Conservation (phyloP, 306 rosid genomes). For the Alnus rubra region DNA sequence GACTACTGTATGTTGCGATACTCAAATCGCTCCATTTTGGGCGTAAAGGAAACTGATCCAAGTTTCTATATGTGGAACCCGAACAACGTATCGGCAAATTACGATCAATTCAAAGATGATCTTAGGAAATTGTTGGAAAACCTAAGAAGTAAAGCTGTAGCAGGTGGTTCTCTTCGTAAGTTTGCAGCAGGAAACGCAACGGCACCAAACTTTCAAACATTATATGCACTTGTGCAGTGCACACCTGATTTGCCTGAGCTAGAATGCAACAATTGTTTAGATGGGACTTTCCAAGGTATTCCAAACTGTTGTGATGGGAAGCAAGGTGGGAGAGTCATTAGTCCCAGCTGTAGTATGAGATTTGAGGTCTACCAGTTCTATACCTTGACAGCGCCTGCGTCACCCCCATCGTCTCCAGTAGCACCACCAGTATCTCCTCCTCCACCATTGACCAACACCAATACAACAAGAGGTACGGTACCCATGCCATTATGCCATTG, state of each 20-base stretch:
- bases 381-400: not conserved
- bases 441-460: slow-evolving; percentile 12
- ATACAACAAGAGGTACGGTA: slow-evolving; percentile 28
- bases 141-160: not conserved
- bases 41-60: not conserved
- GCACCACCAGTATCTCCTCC: slow-evolving; percentile 6
- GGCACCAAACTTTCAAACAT: not conserved
- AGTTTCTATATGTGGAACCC: not conserved
- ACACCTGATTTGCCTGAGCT: slow-evolving; percentile 24
- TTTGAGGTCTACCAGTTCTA: slow-evolving; percentile 29
- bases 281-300: fast-evolving
- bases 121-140: not conserved
- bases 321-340: slow-evolving; percentile 16
- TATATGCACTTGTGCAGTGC: slow-evolving; percentile 36
- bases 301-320: not conserved
- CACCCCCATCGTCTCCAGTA: slow-evolving; percentile 2
- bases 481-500: not conserved
- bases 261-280: slow-evolving; percentile 26
- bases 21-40: slow-evolving; percentile 18
- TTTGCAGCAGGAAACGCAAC: slow-evolving; percentile 15
- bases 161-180: slow-evolving; percentile 17
- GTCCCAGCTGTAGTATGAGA: slow-evolving; percentile 44
- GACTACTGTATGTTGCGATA: slow-evolving; percentile 39
- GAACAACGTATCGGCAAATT: not conserved
- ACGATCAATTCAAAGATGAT: not conserved